Conservation (phyloP, 108 stramenopile genomes). For the Nitzschia sp. region DNA sequence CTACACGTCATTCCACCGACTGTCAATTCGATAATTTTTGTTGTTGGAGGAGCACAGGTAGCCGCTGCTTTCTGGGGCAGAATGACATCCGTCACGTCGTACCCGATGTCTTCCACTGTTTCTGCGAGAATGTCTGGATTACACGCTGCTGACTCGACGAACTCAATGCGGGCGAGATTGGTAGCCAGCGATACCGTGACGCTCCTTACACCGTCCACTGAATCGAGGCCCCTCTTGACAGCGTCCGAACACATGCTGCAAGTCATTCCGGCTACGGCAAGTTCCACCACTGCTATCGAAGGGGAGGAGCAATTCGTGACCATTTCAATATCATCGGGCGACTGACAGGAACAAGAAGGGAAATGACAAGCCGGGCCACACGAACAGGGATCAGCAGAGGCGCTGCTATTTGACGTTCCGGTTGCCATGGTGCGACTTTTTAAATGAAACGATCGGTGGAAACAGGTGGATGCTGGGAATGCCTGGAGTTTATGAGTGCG, state of each 20-base stretch:
- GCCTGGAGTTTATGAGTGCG: too few relatives aligned
- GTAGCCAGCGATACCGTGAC: constrained; percentile 44
- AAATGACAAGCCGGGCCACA: neutral
- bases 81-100: constrained; percentile 40
- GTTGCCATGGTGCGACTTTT: too few relatives aligned
- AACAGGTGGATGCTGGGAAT: too few relatives aligned
- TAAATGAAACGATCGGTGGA: too few relatives aligned
- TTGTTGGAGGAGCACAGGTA: neutral
- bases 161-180: constrained; percentile 41
- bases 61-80: neutral
- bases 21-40: constrained; percentile 31
- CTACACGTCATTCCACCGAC: constrained; percentile 34
- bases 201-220: constrained; percentile 18
- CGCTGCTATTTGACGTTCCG: too few relatives aligned
- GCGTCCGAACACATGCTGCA: constrained; percentile 48
- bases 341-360: neutral
- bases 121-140: constrained; percentile 24
- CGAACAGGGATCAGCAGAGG: neutral
- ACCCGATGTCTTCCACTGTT: constrained; percentile 49
- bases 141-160: constrained; percentile 13
- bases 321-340: neutral
- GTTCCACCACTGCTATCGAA: constrained; percentile 32
- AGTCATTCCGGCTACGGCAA: constrained; percentile 54
- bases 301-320: constrained; percentile 4
- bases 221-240: constrained; percentile 24